phyloP scores from a whole-genome alignment of 176 grass and related monocot species.

The Poa pratensis region DNA sequence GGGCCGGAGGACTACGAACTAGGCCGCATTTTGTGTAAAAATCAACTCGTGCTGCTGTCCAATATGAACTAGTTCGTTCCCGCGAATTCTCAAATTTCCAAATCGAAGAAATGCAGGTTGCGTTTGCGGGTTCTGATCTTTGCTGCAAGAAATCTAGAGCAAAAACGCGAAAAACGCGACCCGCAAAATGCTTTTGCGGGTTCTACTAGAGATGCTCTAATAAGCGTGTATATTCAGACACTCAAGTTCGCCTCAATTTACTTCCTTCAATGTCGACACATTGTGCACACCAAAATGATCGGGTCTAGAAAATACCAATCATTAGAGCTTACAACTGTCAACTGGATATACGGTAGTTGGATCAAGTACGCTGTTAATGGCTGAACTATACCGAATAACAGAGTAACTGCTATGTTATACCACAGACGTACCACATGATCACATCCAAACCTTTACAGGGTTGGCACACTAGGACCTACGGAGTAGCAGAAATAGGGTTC shows the following conservation, averaged over 20 bases:
- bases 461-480: neutral
- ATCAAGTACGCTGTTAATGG: neutral
- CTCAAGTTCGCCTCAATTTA: neutral
- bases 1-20: too few species aligned
- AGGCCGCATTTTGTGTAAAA: too few species aligned
- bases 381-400: slow-evolving; percentile 22
- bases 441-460: slow-evolving; percentile 4
- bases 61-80: too few species aligned
- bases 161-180: too few species aligned
- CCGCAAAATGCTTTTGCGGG: too few species aligned
- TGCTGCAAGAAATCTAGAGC: too few species aligned
- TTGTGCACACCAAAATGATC: neutral
- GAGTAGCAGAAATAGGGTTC: neutral
- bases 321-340: neutral
- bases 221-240: neutral
- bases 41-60: too few species aligned
- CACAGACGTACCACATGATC: neutral
- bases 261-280: neutral
- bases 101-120: too few species aligned
- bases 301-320: neutral
- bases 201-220: too few species aligned
- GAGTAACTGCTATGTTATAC: neutral
- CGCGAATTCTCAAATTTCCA: too few species aligned
- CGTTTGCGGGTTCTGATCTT: too few species aligned
- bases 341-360: neutral